phyloP scores from a whole-genome alignment of 106 monocot genomes.

The Iris macrosiphon region DNA sequence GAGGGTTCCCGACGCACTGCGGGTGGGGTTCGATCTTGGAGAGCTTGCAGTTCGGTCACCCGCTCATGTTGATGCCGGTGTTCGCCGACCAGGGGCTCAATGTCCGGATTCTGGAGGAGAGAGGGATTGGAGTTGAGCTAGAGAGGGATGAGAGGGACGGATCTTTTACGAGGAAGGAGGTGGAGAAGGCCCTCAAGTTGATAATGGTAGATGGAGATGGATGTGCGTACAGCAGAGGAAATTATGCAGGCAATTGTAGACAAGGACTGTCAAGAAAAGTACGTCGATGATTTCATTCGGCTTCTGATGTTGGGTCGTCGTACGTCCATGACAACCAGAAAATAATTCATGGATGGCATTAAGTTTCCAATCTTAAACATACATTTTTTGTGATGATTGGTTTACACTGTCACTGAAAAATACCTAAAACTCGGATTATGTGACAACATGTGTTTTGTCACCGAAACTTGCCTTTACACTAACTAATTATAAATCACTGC shows the following conservation, averaged over 20 bases:
- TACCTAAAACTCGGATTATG: too few relatives aligned
- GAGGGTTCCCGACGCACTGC: conserved; percentile 27
- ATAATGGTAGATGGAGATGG: conserved; percentile 19
- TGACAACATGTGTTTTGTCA: too few relatives aligned
- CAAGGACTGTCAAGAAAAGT: conserved; percentile 6
- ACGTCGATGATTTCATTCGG: conserved; percentile 7
- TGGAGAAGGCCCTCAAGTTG: conserved; percentile 21
- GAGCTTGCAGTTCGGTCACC: conserved; percentile 10
- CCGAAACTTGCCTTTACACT: too few relatives aligned
- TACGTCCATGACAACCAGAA: too few relatives aligned
- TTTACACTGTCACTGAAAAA: too few relatives aligned
- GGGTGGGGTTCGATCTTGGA: conserved; percentile 13
- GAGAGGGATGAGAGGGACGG: conserved; percentile 21
- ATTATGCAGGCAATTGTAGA: neutral
- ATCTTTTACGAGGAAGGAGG: conserved; percentile 12
- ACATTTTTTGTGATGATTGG: too few relatives aligned
- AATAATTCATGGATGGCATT: too few relatives aligned
- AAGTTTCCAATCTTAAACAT: too few relatives aligned
- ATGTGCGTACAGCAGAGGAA: neutral
- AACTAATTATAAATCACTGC: too few relatives aligned
- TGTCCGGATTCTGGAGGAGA: conserved; percentile 23
- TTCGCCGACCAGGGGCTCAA: conserved; percentile 42
- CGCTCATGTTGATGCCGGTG: conserved; percentile 25
- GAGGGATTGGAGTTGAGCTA: conserved; percentile 30
- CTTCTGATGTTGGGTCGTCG: too few relatives aligned